Evolutionary conservation across 2,329 filamentous ascomycete species (phyloP), one percentile per base, ranked within the genome.

Genomic region (Penicillium sumatraense): DNA sequence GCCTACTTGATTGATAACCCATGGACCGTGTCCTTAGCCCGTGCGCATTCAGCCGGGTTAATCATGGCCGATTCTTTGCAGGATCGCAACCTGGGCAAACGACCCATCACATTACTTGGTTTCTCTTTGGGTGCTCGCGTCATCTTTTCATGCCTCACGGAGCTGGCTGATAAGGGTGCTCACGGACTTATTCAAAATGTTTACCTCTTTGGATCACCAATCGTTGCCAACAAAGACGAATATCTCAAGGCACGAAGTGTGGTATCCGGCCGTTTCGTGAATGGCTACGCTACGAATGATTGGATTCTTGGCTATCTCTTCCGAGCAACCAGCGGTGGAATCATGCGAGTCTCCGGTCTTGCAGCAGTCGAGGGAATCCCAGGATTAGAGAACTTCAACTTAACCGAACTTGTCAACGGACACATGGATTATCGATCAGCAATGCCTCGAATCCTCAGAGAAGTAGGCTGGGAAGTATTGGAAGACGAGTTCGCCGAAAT

Each of bases 291-390:
- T 64, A 89, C 84, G 45, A 97, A 95, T 71, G 95, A 99, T 76
- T 99, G 95, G 95, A 98, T 99, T 67, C 76, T 99, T 47, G 92
- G 86, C 13, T 99, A 99, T 71, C 85, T 99, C 1, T 99, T 99
- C 82, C 90, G 95, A 13, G 85, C 96, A 38, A 99, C 95, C 3
- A 90, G 89, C 63, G 95, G 95, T 62, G 95, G 95, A 40, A 93
- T 98, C 67, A 89, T 92, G 73, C 86, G 88, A 18, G 85, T 99
- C 1, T 93, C 93, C 5, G 95, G 95, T 11, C 83, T 99, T 38
- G 89, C 86, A 1, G 81, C 89, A 1, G 83, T 98, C 2, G 85
- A 93, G 41, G 84, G 80, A 5, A 80, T 96, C n/a, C 86, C 88
- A 0, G 91, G 89, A 14, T 76, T 98, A 14, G 95, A 98, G 71